Evolutionary conservation across 2,329 filamentous ascomycete species (phyloP).

Genomic region (Coniochaeta prunicola): DNA sequence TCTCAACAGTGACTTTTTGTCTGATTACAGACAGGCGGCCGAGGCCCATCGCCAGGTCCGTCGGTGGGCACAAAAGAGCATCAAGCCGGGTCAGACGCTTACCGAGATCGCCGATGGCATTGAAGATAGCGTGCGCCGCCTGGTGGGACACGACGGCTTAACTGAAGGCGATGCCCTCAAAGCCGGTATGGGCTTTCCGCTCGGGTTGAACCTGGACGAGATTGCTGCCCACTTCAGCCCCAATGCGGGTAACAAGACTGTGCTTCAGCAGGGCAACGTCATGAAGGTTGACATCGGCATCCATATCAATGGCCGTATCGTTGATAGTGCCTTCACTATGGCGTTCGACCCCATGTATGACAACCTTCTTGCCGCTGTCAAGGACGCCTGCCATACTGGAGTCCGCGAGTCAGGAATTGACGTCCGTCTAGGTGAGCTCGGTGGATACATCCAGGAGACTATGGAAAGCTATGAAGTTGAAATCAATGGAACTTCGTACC

Average conservation of each 20-base stretch:
- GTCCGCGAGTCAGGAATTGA: conserved; percentile 72
- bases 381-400: conserved; percentile 70
- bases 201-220: conserved; percentile 76
- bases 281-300: conserved; percentile 72
- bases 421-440: conserved; percentile 66
- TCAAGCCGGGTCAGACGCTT: conserved; percentile 73
- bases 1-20: conserved; percentile 71
- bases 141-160: conserved; percentile 70
- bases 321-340: conserved; percentile 68
- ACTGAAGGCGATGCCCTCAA: conserved; percentile 71
- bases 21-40: conserved; percentile 77
- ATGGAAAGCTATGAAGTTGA: conserved; percentile 75
- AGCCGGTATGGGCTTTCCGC: conserved; percentile 82
- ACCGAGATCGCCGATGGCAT: conserved; percentile 84
- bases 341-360: conserved; percentile 64
- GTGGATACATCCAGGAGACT: conserved; percentile 63
- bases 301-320: conserved; percentile 67
- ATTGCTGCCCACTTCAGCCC: conserved; percentile 83
- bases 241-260: conserved; percentile 71
- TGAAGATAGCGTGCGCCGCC: conserved; percentile 69
- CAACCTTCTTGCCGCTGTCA: conserved; percentile 59
- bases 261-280: conserved; percentile 61
- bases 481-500: conserved; percentile 59
- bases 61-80: conserved; percentile 72
- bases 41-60: conserved; percentile 85